These are phyloP conservation scores for Pseudonitzschia pungens DNA, from an alignment of 108 stramenopile species.

Conservation along the genomic window DNA sequence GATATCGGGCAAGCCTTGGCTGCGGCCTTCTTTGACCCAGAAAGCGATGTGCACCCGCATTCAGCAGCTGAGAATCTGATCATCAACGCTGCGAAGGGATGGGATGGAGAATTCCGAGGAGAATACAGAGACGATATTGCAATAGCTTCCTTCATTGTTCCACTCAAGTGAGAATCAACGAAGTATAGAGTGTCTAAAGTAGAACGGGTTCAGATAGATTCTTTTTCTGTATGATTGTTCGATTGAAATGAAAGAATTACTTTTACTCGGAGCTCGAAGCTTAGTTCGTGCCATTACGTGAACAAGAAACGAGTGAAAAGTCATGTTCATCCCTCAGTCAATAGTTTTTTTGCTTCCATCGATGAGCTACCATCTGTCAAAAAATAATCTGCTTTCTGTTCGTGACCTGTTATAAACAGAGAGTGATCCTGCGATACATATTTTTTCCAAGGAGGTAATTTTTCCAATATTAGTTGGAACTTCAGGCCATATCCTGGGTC, in stretches of 20 bases:
- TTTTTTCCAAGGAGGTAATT: conserved; percentile 55
- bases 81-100: conserved; percentile 63
- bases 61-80: conserved; percentile 70
- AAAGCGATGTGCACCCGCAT: conserved; percentile 47
- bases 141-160: conserved; percentile 43
- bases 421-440: conserved; percentile 73
- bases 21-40: conserved; percentile 47
- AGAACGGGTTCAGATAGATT: neutral
- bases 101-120: conserved; percentile 64
- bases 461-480: conserved; percentile 46
- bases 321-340: conserved; percentile 32
- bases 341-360: conserved; percentile 41
- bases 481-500: conserved; percentile 73
- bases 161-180: neutral
- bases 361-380: conserved; percentile 59
- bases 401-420: conserved; percentile 63
- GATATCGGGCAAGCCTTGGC: conserved; percentile 62
- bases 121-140: conserved; percentile 85
- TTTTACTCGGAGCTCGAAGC: conserved; percentile 24
- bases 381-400: conserved; percentile 70
- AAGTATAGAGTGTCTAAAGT: neutral
- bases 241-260: no score
- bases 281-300: conserved; percentile 36
- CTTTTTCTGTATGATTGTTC: neutral
- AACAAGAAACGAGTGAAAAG: neutral